Percentiles rank a stretch among this genome's conserved stretches.
These are phyloP conservation scores for Cercospora sp. DNA, from an alignment of 2,329 filamentous ascomycete species.

Conservation along the genomic window DNA sequence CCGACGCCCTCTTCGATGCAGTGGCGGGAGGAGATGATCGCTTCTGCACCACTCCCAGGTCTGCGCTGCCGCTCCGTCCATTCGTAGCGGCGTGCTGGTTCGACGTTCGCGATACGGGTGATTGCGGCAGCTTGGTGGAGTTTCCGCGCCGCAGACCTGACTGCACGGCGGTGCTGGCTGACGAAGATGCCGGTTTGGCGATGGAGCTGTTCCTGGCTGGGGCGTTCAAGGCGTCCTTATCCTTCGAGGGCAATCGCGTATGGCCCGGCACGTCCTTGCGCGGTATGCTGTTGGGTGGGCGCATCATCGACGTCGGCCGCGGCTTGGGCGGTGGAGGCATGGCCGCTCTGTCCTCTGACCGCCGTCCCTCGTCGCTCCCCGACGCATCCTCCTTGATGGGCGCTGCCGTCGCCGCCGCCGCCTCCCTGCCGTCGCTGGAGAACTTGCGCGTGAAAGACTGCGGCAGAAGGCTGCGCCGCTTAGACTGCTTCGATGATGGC, in stretches of 20 bases:
- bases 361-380: conserved; percentile 19
- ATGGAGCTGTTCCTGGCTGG: conserved; percentile 14
- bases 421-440: conserved; percentile 27
- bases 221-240: conserved; percentile 18
- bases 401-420: conserved; percentile 6
- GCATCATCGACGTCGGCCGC: conserved; percentile 24
- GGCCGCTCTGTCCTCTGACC: conserved; percentile 25
- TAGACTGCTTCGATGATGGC: conserved; percentile 25
- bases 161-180: background rate
- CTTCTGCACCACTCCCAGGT: conserved; percentile 13
- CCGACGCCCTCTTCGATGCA: conserved; percentile 30
- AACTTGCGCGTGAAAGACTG: conserved; percentile 30
- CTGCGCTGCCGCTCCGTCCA: conserved; percentile 19
- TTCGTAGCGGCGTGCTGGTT: conserved; percentile 15
- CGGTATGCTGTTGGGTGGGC: conserved; percentile 24
- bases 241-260: conserved; percentile 24
- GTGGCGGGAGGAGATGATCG: conserved; percentile 11
- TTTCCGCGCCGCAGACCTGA: conserved; percentile 25
- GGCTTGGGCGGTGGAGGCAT: conserved; percentile 36
- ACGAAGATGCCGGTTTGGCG: conserved; percentile 10
- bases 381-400: conserved; percentile 29
- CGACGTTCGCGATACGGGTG: conserved; percentile 19
- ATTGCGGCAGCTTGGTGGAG: conserved; percentile 32
- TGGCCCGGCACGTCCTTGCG: conserved; percentile 20
- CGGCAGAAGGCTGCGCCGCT: conserved; percentile 37